Base-by-base conservation (phyloP, 2,329 filamentous ascomycete species). In the Diplodia seriata region DNA sequence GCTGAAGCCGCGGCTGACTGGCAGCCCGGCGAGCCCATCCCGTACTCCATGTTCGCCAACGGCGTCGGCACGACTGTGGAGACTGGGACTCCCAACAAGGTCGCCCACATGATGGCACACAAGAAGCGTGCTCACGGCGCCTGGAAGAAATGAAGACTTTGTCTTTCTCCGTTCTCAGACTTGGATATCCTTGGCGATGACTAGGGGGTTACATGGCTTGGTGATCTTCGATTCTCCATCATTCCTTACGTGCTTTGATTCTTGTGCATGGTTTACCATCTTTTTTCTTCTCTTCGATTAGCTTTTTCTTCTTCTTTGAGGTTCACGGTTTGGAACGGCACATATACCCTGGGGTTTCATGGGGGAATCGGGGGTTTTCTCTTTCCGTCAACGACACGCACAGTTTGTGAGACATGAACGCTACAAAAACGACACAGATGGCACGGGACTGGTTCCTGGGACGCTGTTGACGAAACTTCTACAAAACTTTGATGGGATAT, bases 1-100 rank as follows among this genome's bases (percentile, higher is more conserved):
- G 70, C 70, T 12, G 11, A 38, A 12, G 7, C 36, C 36, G 36
- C 73, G 0, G 70, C 73, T 14, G 20, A 51, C 20, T 71, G 70
- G 70, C 70, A 51, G 47, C 47, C 29, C 14, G 59, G 59, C 59
- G 59, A 63, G 29, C 47, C 59, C 14, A 6, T 63, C 9, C 59
- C 59, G 11, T 51, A 4, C 47, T 63, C 59, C 4, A 51, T 51
- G 29, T 63, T 63, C 59, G 40, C 26, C 7, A 29, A 62, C n/a
- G 59, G 43, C 43, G 18, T n/a, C 9, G 43, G 47, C 31, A 36
- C 59, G 29, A 29, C 59, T 7, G 43, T 51, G n/a, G 43, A 51
- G 47, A 63, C 59, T 12, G 12, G 43, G 29, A 20, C 59, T 12
- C n/a, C 59, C 47, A 53, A 63, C 59, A 63, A 63, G 20, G 59